Conservation (phyloP, 2,329 filamentous ascomycete species). For the Ophiostoma piceae region DNA sequence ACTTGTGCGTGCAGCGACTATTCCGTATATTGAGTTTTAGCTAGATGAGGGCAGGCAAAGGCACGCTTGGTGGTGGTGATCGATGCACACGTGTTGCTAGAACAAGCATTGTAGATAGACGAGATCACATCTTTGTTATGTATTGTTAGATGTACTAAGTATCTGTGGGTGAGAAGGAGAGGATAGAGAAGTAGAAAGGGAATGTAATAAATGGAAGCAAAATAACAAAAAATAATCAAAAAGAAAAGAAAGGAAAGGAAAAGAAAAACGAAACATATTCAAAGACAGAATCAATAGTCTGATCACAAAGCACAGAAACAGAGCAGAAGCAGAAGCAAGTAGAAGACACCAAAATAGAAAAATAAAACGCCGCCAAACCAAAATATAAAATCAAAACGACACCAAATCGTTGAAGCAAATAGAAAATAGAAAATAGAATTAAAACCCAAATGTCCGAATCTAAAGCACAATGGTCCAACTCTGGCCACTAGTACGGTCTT, state of each 20-base stretch:
- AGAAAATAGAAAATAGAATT: background rate
- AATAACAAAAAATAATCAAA: background rate
- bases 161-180: too few relatives aligned
- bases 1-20: background rate
- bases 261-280: background rate
- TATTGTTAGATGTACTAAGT: too few relatives aligned
- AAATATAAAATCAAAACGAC: background rate
- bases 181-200: too few relatives aligned
- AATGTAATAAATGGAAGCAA: too few relatives aligned
- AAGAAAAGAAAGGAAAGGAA: background rate
- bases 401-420: background rate
- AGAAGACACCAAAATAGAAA: background rate
- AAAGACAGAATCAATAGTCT: background rate
- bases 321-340: background rate
- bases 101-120: too few relatives aligned
- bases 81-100: too few relatives aligned
- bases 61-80: too few relatives aligned
- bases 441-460: background rate
- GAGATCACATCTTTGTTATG: too few relatives aligned
- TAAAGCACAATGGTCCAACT: background rate
- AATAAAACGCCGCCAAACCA: background rate
- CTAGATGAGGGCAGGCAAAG: too few relatives aligned
- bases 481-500: slow-evolving; percentile 5
- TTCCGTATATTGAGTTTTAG: too few relatives aligned
- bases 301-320: too few relatives aligned